Evolutionary conservation across 805 yeast species (phyloP).

Genomic region (Geotrichum ghanense): DNA sequence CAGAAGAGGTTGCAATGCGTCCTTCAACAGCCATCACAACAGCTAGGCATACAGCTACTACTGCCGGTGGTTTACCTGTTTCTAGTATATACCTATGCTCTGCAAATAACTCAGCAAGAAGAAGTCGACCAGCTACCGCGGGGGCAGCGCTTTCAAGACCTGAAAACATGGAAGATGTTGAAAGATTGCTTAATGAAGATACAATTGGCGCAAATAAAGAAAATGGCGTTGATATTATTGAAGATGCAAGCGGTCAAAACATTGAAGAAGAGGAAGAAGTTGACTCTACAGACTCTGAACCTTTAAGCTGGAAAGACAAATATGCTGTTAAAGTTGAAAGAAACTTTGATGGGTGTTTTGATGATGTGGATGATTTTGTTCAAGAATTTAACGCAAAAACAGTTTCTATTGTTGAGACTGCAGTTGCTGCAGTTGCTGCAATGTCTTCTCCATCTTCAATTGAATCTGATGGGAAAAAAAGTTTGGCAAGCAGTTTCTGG

Average conservation of each 20-base stretch:
- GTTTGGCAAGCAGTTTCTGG: not conserved
- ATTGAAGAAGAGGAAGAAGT: not conserved
- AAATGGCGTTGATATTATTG: too few species aligned
- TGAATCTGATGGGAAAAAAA: not conserved
- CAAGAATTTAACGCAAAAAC: constrained; percentile 1
- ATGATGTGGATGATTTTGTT: not conserved
- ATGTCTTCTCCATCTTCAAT: not conserved
- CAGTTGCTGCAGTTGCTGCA: constrained; percentile 1
- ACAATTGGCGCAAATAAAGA: not conserved
- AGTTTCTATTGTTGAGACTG: not conserved
- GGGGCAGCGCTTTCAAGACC: not conserved
- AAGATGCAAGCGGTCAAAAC: too few species aligned
- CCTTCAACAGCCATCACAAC: not conserved
- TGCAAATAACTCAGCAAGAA: not conserved
- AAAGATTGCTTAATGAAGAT: not conserved
- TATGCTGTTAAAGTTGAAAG: not conserved
- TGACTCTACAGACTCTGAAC: not conserved
- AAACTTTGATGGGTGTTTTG: not conserved
- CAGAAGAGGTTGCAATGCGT: not conserved
- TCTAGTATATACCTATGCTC: not conserved
- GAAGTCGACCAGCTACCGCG: not conserved
- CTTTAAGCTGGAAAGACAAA: constrained; percentile 1
- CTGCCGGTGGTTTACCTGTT: constrained; percentile 2
- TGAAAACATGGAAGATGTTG: not conserved
- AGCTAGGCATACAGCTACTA: not conserved